Conservation (phyloP, 768 basidiomycete genomes). For the Xerocomus brunneocitrinus region DNA sequence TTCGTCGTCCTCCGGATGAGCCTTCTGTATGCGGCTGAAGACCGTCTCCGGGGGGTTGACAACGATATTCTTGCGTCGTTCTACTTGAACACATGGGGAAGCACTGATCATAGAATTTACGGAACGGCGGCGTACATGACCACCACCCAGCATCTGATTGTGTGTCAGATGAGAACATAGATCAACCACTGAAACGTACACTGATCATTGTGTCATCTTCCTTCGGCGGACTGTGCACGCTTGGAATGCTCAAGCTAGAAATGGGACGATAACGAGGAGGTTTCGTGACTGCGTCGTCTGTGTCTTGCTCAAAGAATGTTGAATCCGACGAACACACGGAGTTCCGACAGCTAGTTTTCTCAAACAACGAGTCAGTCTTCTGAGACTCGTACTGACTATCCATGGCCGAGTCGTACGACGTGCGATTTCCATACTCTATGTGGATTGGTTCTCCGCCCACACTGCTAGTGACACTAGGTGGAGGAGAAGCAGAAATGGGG, state of each 20-base stretch:
- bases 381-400: conserved; percentile 44
- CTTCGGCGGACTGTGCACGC: conserved; percentile 44
- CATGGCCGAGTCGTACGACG: conserved; percentile 64
- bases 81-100: conserved; percentile 64
- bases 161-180: background rate
- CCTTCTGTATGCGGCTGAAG: conserved; percentile 35
- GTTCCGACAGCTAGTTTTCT: conserved; percentile 55
- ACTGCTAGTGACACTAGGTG: conserved; percentile 30
- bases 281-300: conserved; percentile 32
- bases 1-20: conserved; percentile 17
- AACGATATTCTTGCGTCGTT: conserved; percentile 53
- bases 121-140: conserved; percentile 65
- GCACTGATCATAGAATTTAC: conserved; percentile 61
- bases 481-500: conserved; percentile 60
- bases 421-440: conserved; percentile 29
- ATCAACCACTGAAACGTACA: conserved; percentile 36
- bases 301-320: conserved; percentile 51
- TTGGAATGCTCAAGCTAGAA: conserved; percentile 55
- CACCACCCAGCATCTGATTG: conserved; percentile 74
- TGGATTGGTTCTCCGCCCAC: conserved; percentile 8
- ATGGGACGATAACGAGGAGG: conserved; percentile 59
- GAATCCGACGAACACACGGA: conserved; percentile 52
- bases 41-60: conserved; percentile 26
- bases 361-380: conserved; percentile 51
- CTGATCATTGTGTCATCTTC: conserved; percentile 84